Conservation (phyloP, 1,139 yeast species). For the Yamadazyma taylorii region DNA sequence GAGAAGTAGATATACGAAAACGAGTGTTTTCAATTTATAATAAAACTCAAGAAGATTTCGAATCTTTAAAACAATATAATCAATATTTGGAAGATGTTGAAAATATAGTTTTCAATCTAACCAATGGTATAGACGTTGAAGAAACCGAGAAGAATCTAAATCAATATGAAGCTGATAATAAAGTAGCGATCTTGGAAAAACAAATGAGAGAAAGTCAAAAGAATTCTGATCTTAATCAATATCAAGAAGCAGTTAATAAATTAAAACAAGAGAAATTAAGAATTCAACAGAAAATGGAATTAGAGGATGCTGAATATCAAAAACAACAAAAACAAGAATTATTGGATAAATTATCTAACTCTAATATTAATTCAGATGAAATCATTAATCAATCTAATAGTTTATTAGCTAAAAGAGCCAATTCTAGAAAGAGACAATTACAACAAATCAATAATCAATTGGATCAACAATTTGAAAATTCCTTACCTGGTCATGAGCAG, state of each 20-base stretch:
- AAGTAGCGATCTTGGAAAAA: constrained; percentile 67
- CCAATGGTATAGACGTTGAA: constrained; percentile 67
- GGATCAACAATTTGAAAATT: constrained; percentile 41
- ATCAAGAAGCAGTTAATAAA: constrained; percentile 55
- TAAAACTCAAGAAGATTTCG: constrained; percentile 76
- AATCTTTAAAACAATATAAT: constrained; percentile 59
- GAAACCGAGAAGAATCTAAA: constrained; percentile 67
- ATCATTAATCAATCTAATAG: constrained; percentile 42
- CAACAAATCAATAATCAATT: constrained; percentile 58
- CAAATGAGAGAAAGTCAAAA: constrained; percentile 64
- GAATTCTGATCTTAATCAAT: constrained; percentile 65
- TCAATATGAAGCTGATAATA: constrained; percentile 75
- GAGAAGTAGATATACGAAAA: constrained; percentile 87
- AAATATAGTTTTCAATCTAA: constrained; percentile 72
- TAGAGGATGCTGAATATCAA: constrained; percentile 60
- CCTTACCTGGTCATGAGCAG: constrained; percentile 24
- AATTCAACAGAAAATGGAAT: constrained; percentile 67
- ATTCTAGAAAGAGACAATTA: constrained; percentile 64
- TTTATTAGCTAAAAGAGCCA: constrained; percentile 56
- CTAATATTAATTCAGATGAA: constrained; percentile 53
- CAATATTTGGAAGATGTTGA: constrained; percentile 83
- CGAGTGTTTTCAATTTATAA: constrained; percentile 78
- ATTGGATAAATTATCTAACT: constrained; percentile 64
- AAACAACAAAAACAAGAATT: constrained; percentile 67
- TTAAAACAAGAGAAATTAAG: constrained; percentile 60